phyloP scores from a whole-genome alignment of 345 rosid species.

The Iberis pinnata region DNA sequence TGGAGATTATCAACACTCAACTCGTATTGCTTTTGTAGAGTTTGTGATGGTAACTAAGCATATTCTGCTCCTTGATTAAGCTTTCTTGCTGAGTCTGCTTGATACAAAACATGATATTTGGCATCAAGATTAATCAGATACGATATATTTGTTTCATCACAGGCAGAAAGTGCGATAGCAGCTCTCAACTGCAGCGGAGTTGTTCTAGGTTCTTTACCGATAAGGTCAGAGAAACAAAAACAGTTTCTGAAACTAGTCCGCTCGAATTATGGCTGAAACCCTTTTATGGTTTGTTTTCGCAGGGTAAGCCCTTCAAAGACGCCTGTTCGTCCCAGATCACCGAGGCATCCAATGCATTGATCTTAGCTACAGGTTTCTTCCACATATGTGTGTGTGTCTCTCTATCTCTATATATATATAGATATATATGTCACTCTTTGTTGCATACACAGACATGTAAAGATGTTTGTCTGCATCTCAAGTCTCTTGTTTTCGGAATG shows the following conservation, averaged over 20 bases:
- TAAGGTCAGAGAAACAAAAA: conserved; percentile 45
- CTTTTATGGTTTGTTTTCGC: conserved; percentile 17
- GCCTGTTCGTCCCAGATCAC: conserved; percentile 86
- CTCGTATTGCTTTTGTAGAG: conserved; percentile 85
- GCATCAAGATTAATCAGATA: not conserved
- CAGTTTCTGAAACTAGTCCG: not conserved
- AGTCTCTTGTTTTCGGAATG: conserved; percentile 28
- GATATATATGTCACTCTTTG: conserved; percentile 5
- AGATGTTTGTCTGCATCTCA: conserved; percentile 37
- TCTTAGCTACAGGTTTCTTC: conserved; percentile 28
- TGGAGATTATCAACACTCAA: conserved; percentile 75
- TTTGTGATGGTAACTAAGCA: conserved; percentile 62
- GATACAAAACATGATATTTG: not conserved
- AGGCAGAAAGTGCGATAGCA: conserved; percentile 97
- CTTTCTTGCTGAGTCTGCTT: not conserved
- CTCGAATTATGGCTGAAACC: not conserved
- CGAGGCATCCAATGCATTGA: conserved; percentile 66
- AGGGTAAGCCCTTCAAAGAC: conserved; percentile 99
- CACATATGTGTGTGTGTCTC: conserved; percentile 16
- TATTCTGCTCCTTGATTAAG: not conserved
- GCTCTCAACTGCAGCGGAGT: conserved; percentile 96
- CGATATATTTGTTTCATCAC: conserved; percentile 11
- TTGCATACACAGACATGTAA: conserved; percentile 33
- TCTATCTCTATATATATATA: not conserved
- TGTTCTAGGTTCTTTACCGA: conserved; percentile 80